Evolutionary conservation across 352 stramenopile species (phyloP).

Genomic region (Globisporangium radiosum): DNA sequence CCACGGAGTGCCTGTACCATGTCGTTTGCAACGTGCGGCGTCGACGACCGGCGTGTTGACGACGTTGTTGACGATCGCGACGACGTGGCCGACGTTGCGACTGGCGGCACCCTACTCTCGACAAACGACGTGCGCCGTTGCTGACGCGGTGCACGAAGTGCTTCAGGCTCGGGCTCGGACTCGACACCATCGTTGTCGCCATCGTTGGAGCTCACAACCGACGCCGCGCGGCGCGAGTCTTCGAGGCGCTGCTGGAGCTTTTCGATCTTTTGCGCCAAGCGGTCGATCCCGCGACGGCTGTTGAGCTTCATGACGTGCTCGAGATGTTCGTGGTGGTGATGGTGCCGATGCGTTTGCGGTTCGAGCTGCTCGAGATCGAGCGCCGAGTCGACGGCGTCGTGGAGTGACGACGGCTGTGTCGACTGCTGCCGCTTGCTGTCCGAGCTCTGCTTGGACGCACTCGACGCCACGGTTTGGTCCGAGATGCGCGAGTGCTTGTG

Average conservation of each 20-base stretch:
- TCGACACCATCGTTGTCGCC: slow-evolving; percentile 10
- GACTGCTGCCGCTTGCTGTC: slow-evolving; percentile 5
- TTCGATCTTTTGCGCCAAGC: slow-evolving; percentile 40
- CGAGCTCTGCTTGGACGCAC: slow-evolving; percentile 13
- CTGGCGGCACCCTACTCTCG: neutral
- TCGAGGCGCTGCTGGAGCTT: slow-evolving; percentile 40
- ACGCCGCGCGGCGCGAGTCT: slow-evolving; percentile 21
- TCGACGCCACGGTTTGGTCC: slow-evolving; percentile 12
- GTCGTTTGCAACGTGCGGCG: slow-evolving; percentile 21
- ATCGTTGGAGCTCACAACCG: slow-evolving; percentile 12
- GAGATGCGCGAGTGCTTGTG: slow-evolving; percentile 15
- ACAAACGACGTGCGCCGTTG: slow-evolving; percentile 7
- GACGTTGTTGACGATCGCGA: neutral
- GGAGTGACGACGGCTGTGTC: neutral
- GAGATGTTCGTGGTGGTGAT: slow-evolving; percentile 2
- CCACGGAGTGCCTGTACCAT: slow-evolving; percentile 49
- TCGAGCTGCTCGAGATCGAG: neutral
- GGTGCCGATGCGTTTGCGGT: slow-evolving; percentile 2
- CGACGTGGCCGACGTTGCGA: neutral
- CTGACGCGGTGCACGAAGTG: neutral
- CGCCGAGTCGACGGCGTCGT: neutral
- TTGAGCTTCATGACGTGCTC: slow-evolving; percentile 22
- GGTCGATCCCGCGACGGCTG: slow-evolving; percentile 34
- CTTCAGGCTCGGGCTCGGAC: slow-evolving; percentile 23
- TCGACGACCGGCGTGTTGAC: slow-evolving; percentile 8